Percentiles rank a stretch among this genome's conserved stretches.
phyloP scores from a whole-genome alignment of 2,329 filamentous ascomycete genomes.

The Calcarisporium arbuscula region DNA sequence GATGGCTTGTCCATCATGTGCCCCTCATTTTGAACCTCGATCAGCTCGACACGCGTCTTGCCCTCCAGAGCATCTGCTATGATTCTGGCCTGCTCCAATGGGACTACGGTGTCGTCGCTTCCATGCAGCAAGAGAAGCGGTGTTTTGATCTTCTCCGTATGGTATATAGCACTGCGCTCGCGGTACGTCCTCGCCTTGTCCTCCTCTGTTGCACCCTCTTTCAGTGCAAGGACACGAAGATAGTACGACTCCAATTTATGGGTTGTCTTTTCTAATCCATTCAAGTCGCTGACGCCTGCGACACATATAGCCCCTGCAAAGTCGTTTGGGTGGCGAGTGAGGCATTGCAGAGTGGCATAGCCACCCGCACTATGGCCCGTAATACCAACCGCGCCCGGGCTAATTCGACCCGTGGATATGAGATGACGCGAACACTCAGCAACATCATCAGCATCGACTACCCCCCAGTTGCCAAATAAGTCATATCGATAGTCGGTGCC shows the following conservation, averaged over 20 bases:
- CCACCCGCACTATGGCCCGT: slow-evolving; percentile 47
- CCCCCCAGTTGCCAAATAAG: slow-evolving; percentile 43
- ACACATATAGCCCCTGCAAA: slow-evolving; percentile 44
- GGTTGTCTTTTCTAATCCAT: slow-evolving; percentile 36
- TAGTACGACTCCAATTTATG: slow-evolving; percentile 52
- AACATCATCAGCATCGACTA: slow-evolving; percentile 44
- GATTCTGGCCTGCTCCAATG: slow-evolving; percentile 46
- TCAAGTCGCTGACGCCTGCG: slow-evolving; percentile 46
- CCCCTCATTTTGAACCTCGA: slow-evolving; percentile 43
- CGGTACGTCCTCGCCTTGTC: slow-evolving; percentile 34
- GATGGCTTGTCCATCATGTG: slow-evolving; percentile 40
- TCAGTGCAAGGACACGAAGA: slow-evolving; percentile 34
- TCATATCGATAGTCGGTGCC: slow-evolving; percentile 43
- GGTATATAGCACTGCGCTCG: slow-evolving; percentile 42
- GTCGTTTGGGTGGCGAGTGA: slow-evolving; percentile 37
- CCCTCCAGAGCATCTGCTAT: slow-evolving; percentile 40
- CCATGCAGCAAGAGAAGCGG: slow-evolving; percentile 52
- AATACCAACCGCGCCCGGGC: slow-evolving; percentile 35
- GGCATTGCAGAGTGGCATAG: slow-evolving; percentile 43
- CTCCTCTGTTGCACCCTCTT: slow-evolving; percentile 23
- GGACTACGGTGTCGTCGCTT: slow-evolving; percentile 49
- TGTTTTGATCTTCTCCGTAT: slow-evolving; percentile 39
- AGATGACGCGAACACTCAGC: slow-evolving; percentile 39
- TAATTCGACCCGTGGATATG: slow-evolving; percentile 26
- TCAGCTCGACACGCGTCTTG: slow-evolving; percentile 36